Percentiles rank a stretch among this genome's conserved stretches.
These are phyloP conservation scores for Colletotrichum musicola DNA, from an alignment of 2,329 filamentous ascomycete genomes.

Conservation along the genomic window DNA sequence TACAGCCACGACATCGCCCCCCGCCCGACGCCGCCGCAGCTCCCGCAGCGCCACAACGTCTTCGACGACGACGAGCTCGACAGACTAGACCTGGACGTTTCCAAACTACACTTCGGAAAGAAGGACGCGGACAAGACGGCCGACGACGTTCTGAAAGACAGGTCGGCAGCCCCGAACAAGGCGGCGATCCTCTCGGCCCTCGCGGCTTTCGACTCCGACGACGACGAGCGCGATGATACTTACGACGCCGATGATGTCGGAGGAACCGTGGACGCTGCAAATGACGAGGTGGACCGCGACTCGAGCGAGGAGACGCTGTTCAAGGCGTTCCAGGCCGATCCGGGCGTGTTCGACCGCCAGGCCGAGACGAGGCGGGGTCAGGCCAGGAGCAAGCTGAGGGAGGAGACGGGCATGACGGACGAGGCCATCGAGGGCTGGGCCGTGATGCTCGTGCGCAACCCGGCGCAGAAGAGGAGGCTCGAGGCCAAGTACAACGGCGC, in stretches of 20 bases:
- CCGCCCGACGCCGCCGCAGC: slow-evolving; percentile 66
- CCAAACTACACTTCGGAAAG: slow-evolving; percentile 84
- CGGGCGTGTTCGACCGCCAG: slow-evolving; percentile 78
- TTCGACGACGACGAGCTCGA: slow-evolving; percentile 88
- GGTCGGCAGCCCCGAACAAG: slow-evolving; percentile 76
- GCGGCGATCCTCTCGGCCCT: slow-evolving; percentile 90
- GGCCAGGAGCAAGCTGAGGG: slow-evolving; percentile 73
- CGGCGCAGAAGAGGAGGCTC: slow-evolving; percentile 75
- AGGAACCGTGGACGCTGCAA: slow-evolving; percentile 82
- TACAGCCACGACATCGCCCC: slow-evolving; percentile 63
- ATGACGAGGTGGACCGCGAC: slow-evolving; percentile 66
- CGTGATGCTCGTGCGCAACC: slow-evolving; percentile 83
- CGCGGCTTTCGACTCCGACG: slow-evolving; percentile 90
- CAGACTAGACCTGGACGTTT: slow-evolving; percentile 73
- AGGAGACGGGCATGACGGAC: slow-evolving; percentile 89
- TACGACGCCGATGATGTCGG: slow-evolving; percentile 95
- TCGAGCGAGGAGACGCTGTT: slow-evolving; percentile 80
- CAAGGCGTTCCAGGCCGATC: slow-evolving; percentile 74
- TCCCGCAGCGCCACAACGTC: slow-evolving; percentile 76
- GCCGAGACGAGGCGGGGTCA: slow-evolving; percentile 75
- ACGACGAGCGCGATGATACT: slow-evolving; percentile 96
- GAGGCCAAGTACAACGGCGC: slow-evolving; percentile 73
- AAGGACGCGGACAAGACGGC: slow-evolving; percentile 72
- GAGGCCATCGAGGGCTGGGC: slow-evolving; percentile 96
- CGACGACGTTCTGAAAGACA: slow-evolving; percentile 78